Evolutionary conservation across 2,329 filamentous ascomycete species (phyloP).

Genomic region (Pseudogymnoascus sp.): DNA sequence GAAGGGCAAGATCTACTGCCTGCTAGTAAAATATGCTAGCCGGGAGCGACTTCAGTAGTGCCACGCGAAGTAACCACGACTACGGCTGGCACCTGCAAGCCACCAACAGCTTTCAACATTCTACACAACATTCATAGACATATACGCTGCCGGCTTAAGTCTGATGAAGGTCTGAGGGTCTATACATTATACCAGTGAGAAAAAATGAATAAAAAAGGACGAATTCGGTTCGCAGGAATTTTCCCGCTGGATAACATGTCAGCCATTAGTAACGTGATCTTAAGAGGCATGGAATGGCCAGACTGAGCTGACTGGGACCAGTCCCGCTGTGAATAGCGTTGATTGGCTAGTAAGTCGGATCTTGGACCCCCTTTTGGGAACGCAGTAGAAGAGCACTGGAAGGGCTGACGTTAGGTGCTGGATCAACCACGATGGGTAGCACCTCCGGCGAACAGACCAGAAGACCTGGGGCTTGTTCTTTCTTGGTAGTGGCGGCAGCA

Average conservation of each 20-base stretch:
- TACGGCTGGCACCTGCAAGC: background rate
- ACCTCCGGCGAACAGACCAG: background rate
- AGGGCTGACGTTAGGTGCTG: background rate
- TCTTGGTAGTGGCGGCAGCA: background rate
- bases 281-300: background rate
- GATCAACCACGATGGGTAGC: background rate
- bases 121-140: background rate
- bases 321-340: background rate
- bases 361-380: background rate
- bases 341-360: background rate
- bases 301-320: background rate
- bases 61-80: background rate
- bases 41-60: background rate
- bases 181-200: background rate
- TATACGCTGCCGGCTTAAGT: background rate
- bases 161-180: background rate
- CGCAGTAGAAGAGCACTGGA: background rate
- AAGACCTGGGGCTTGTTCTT: constrained; percentile 4
- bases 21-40: background rate
- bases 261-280: background rate
- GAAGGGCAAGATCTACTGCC: background rate
- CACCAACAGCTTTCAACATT: background rate
- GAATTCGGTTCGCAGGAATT: background rate
- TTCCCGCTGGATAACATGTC: background rate
- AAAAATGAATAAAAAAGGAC: background rate